Evolutionary conservation across 257 asterid genomes (phyloP).

Genomic region (Osmanthus fragrans): DNA sequence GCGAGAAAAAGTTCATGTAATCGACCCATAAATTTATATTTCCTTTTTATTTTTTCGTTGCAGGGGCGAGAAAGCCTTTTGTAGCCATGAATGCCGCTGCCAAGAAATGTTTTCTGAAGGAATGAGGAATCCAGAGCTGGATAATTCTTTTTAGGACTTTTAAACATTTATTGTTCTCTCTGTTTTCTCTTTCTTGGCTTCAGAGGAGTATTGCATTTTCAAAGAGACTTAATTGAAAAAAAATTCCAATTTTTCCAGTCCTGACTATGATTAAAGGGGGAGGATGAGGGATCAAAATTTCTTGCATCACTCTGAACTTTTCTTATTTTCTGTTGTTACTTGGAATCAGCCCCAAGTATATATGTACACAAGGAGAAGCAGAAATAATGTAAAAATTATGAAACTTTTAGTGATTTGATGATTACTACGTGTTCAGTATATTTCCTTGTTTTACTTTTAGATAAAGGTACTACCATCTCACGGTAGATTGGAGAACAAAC

Average conservation of each 20-base stretch:
- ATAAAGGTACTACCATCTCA: too few relatives aligned
- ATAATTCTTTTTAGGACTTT: constrained; percentile 22
- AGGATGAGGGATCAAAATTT: background rate
- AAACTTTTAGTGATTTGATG: too few relatives aligned
- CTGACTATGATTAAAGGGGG: constrained; percentile 23
- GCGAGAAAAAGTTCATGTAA: too few relatives aligned
- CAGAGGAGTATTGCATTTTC: constrained; percentile 35
- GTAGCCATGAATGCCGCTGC: constrained; percentile 82
- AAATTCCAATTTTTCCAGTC: background rate
- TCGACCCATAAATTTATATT: background rate
- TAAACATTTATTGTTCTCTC: background rate
- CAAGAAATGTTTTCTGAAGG: constrained; percentile 58
- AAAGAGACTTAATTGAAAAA: constrained; percentile 9
- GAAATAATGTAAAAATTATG: too few relatives aligned
- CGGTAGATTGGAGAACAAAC: too few relatives aligned
- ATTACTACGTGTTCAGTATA: too few relatives aligned
- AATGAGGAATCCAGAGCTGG: constrained; percentile 28
- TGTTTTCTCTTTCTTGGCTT: constrained; percentile 33
- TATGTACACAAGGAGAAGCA: too few relatives aligned
- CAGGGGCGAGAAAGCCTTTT: constrained; percentile 76
- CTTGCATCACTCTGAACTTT: constrained; percentile 10
- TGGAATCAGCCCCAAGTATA: background rate
- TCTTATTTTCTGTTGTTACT: background rate
- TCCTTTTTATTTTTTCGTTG: background rate
- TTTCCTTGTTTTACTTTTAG: too few relatives aligned